Conservation (phyloP, 2,329 filamentous ascomycete species). For the Aspergillus phoenicis region DNA sequence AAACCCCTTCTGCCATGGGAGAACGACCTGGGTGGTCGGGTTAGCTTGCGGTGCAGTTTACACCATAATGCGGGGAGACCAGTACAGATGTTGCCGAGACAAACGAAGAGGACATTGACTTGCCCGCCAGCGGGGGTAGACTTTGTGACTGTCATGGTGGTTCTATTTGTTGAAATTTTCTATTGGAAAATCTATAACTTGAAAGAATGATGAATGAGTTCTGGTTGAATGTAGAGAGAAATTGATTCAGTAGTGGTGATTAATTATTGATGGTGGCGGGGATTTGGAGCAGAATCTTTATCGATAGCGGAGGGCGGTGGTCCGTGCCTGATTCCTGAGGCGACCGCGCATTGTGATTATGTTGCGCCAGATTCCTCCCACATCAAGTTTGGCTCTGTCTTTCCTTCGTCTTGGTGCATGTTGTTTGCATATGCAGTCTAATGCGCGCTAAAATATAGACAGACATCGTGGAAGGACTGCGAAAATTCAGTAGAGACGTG, state of each 20-base stretch:
- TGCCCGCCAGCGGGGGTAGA: conserved; percentile 20
- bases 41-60: background rate
- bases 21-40: conserved; percentile 60
- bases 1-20: conserved; percentile 95
- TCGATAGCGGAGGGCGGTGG: conserved; percentile 5
- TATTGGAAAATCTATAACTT: background rate
- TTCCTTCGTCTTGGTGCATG: background rate
- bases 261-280: background rate
- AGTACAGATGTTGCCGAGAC: conserved; percentile 90
- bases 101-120: conserved; percentile 86
- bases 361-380: background rate
- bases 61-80: conserved; percentile 2
- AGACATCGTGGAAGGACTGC: background rate
- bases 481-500: background rate
- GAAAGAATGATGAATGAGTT: background rate
- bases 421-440: conserved; percentile 1
- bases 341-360: background rate
- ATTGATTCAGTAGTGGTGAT: background rate
- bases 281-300: conserved; percentile 8
- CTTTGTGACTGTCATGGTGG: conserved; percentile 27
- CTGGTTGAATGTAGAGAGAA: background rate
- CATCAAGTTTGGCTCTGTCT: background rate
- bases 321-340: background rate
- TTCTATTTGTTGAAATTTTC: background rate
- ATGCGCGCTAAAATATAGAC: background rate